These are phyloP conservation scores for Neospora caninum DNA, from an alignment of 169 alveolate species.

Conservation along the genomic window DNA sequence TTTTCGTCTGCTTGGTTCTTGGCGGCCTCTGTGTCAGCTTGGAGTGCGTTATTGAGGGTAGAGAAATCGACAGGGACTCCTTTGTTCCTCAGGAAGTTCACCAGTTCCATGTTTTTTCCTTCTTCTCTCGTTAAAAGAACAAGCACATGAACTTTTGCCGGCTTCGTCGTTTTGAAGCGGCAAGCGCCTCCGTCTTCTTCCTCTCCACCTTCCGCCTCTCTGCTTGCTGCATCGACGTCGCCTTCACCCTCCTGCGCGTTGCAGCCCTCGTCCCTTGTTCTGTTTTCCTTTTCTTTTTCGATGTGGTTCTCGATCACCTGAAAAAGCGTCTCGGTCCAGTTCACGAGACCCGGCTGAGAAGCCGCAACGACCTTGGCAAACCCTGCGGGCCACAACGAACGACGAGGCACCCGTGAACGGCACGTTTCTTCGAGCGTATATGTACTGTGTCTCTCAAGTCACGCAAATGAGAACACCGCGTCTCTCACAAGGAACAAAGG, in stretches of 20 bases:
- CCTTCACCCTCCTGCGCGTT: background rate
- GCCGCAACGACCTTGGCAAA: conserved; percentile 25
- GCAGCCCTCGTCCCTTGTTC: background rate
- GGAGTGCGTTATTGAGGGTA: background rate
- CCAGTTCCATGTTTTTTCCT: conserved; percentile 4
- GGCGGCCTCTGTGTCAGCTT: background rate
- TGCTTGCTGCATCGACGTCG: background rate
- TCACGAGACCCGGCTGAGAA: background rate
- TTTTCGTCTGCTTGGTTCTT: too few relatives aligned
- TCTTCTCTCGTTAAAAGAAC: conserved; percentile 2
- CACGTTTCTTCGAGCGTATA: too few relatives aligned
- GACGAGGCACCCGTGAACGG: background rate
- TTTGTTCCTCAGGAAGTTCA: background rate
- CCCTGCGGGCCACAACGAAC: background rate
- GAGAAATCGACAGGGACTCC: too few relatives aligned
- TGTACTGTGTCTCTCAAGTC: too few relatives aligned
- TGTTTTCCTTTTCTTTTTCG: background rate
- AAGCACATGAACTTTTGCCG: background rate
- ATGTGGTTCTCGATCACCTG: background rate
- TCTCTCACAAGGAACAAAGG: too few relatives aligned
- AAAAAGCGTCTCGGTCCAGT: background rate
- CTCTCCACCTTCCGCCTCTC: background rate
- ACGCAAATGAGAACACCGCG: too few relatives aligned
- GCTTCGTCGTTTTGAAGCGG: too few relatives aligned
- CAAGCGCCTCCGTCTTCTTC: background rate